Conservation (phyloP, 306 rosid genomes). For the Carpinus fangiana region DNA sequence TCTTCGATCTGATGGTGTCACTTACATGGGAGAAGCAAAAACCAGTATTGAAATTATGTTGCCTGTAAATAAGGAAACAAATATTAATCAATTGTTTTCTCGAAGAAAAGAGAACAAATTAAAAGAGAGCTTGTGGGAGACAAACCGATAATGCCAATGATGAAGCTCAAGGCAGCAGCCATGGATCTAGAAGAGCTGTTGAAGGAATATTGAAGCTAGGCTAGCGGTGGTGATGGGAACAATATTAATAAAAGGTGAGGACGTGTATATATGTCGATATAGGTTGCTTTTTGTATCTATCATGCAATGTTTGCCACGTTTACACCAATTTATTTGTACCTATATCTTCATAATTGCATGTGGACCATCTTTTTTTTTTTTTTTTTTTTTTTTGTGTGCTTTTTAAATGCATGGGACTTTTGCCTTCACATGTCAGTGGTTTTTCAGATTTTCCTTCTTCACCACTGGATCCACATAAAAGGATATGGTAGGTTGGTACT, state of each 20-base stretch:
- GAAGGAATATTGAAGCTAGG: not conserved
- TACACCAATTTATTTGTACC: no score
- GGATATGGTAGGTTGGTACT: no score
- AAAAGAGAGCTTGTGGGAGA: no score
- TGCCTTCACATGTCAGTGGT: no score
- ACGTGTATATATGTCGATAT: not conserved
- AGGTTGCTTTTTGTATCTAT: no score
- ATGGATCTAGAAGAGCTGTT: not conserved
- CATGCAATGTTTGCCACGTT: no score
- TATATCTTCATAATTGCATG: no score
- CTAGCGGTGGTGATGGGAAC: not conserved
- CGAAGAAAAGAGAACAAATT: not conserved
- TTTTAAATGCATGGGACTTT: no score
- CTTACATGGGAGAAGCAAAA: constrained; percentile 60
- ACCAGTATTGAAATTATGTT: constrained; percentile 48
- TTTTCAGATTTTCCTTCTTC: no score
- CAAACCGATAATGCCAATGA: constrained; percentile 31
- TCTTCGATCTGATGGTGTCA: not conserved
- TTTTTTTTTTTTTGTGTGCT: no score
- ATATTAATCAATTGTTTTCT: constrained; percentile 21
- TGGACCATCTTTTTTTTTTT: no score
- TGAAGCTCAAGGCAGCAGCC: constrained; percentile 27
- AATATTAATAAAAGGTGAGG: not conserved
- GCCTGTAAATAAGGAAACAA: constrained; percentile 36
- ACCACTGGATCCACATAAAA: no score